phyloP scores from a whole-genome alignment of 305 asterid genomes.

The Solanum aculeatissimum region DNA sequence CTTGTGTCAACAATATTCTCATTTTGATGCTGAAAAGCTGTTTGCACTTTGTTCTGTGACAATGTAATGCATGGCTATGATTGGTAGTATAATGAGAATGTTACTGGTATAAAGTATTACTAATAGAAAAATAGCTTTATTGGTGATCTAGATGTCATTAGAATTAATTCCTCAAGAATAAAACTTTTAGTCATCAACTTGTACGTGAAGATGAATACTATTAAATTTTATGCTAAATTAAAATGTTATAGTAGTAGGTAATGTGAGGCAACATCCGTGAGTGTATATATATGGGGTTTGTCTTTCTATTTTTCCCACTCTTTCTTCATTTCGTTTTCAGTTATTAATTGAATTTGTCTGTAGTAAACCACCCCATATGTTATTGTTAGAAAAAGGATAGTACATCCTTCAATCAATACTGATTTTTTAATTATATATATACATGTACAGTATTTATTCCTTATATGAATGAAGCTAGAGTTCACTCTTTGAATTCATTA shows the following conservation, averaged over 20 bases:
- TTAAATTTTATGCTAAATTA: neutral
- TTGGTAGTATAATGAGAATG: neutral
- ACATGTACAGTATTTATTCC: neutral
- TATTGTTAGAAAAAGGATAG: conserved; percentile 23
- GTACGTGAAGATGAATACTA: neutral
- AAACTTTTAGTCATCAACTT: neutral
- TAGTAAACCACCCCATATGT: conserved; percentile 41
- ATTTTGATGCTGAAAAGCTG: neutral
- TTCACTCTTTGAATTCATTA: neutral
- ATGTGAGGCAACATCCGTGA: conserved; percentile 3
- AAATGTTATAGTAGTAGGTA: neutral
- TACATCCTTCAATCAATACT: neutral
- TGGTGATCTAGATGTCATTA: neutral
- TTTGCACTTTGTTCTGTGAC: neutral
- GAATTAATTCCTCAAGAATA: neutral
- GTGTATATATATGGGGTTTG: conserved; percentile 35
- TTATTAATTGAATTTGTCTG: conserved; percentile 40
- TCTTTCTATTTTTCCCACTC: conserved; percentile 14
- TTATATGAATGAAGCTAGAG: neutral
- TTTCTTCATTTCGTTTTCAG: conserved; percentile 34
- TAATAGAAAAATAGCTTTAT: neutral
- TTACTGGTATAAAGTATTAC: neutral
- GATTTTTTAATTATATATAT: neutral
- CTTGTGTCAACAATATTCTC: neutral
- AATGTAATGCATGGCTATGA: neutral